These are phyloP conservation scores for Panellus pusillus DNA, from an alignment of 768 basidiomycete genomes.

Conservation along the genomic window DNA sequence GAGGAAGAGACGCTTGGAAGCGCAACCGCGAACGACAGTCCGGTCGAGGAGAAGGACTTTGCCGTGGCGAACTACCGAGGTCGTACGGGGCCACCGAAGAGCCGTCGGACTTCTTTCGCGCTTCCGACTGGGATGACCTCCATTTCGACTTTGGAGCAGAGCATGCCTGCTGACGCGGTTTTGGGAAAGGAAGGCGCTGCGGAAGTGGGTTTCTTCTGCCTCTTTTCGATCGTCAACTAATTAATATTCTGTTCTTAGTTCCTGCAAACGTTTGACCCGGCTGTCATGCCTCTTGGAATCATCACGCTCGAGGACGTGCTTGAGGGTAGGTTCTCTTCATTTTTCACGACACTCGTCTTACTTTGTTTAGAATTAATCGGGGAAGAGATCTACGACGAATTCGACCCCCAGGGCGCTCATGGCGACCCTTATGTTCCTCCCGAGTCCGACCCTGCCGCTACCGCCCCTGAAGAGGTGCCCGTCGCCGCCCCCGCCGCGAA, in stretches of 20 bases:
- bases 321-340: slow-evolving; percentile 54
- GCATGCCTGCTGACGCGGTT: slow-evolving; percentile 87
- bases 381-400: slow-evolving; percentile 92
- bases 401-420: slow-evolving; percentile 75
- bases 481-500: slow-evolving; percentile 11
- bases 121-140: slow-evolving; percentile 45
- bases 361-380: slow-evolving; percentile 72
- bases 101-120: slow-evolving; percentile 37
- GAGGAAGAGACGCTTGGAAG: slow-evolving; percentile 17
- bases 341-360: no score
- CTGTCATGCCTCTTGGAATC: slow-evolving; percentile 83
- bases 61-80: background rate
- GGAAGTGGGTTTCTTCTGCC: slow-evolving; percentile 46
- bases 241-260: slow-evolving; percentile 53
- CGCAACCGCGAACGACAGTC: background rate
- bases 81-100: slow-evolving; percentile 23
- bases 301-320: slow-evolving; percentile 93
- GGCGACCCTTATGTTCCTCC: slow-evolving; percentile 48
- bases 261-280: slow-evolving; percentile 78
- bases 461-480: slow-evolving; percentile 20
- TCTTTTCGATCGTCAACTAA: background rate
- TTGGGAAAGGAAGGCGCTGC: slow-evolving; percentile 71
- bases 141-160: slow-evolving; percentile 66
- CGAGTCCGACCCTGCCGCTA: slow-evolving; percentile 29
- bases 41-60: slow-evolving; percentile 4